phyloP scores from a whole-genome alignment of 106 monocot genomes.

The Amphibolis antarctica region DNA sequence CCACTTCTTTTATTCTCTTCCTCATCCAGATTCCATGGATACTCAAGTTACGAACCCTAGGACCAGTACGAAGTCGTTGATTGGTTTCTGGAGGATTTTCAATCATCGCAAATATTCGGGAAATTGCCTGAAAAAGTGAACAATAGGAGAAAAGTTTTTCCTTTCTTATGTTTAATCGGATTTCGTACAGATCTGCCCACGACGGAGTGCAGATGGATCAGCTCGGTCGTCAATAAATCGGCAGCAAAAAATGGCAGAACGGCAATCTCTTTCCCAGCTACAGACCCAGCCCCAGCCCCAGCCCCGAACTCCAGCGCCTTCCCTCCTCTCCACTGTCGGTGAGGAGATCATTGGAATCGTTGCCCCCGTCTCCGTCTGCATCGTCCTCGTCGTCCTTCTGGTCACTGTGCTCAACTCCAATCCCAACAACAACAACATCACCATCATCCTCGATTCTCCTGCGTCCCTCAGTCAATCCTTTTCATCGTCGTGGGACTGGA shows the following conservation, averaged over 20 bases:
- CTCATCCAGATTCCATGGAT: too few species aligned
- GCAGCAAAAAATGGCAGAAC: slow-evolving; percentile 3
- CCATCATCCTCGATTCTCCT: slow-evolving; percentile 15
- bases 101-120: too few species aligned
- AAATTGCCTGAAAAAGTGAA: too few species aligned
- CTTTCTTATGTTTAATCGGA: too few species aligned
- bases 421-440: slow-evolving; percentile 17
- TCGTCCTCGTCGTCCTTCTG: slow-evolving; percentile 80
- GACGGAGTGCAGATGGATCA: too few species aligned
- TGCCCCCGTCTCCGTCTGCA: slow-evolving; percentile 69
- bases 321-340: slow-evolving; percentile 56
- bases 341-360: slow-evolving; percentile 74
- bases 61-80: too few species aligned
- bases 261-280: background rate
- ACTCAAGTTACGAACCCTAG: too few species aligned
- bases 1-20: too few species aligned
- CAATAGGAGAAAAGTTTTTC: too few species aligned
- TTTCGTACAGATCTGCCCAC: too few species aligned
- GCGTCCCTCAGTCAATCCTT: slow-evolving; percentile 6
- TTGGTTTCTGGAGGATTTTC: too few species aligned
- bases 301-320: background rate
- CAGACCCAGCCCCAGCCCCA: background rate
- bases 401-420: slow-evolving; percentile 71
- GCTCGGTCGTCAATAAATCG: too few species aligned
- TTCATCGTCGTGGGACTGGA: slow-evolving; percentile 21